Base-by-base conservation (phyloP, 805 yeast genomes). In the Grigorovia humatica region DNA sequence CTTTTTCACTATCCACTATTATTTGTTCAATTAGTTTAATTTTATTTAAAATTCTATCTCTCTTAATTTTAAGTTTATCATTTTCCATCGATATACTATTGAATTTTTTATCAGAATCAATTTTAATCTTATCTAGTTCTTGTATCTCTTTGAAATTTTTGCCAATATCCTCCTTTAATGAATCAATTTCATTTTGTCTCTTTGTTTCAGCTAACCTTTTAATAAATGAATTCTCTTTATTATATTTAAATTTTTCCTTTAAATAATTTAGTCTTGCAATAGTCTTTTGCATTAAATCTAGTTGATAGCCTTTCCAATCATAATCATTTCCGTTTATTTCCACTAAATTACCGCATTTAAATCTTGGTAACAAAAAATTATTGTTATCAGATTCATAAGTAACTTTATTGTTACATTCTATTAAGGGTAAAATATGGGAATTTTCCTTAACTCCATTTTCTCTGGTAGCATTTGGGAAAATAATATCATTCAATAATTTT, bases 111-210 rank as follows among this genome's bases (percentile, higher is more conserved):
- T 58, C 63, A 12, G 61, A 55, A 43, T 65, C 66, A 41, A 54
- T 54, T 17, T 57, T 48, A 1, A 35, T 23, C 44, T 61, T 60
- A 44, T 65, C 65, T 13, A 44, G 41, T 7, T 57, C 62, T 51
- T 64, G 66, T n/a, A 52, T 48, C 19, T 51, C 61, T 48, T 74
- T 73, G 58, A 74, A 79, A 11, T 60, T 51, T 1, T 62, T 64
- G 2, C 78, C 82, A 27, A 76, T 72, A 35, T 65, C 62, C 2
- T 55, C 60, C 57, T 74, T 73, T 45, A 65, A 57, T 2, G 57
- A 59, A 57, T 79, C 83, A 20, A 75, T 54, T 7, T 58, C 47
- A 27, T 61, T 52, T 52, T 77, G 79, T 45, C 74, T 62, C 12
- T 62, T 52, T 4, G 78, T 74, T 42, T 75, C 75, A 48, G 64